Evolutionary conservation across 495 filamentous ascomycete genomes (phyloP).

Genomic region (Tuber calosporum): DNA sequence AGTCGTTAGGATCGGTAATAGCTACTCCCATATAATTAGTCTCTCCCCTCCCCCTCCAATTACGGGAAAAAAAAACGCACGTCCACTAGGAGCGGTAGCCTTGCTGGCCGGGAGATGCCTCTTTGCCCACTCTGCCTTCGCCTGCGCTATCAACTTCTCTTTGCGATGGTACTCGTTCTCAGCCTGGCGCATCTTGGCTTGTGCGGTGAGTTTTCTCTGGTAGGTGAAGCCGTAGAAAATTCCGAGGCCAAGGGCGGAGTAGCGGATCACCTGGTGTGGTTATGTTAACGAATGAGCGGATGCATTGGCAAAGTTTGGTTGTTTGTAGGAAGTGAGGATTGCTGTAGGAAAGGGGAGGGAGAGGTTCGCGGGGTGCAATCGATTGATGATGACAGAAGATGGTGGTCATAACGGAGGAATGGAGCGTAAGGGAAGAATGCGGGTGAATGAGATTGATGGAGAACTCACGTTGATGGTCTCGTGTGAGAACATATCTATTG

Average conservation of each 20-base stretch:
- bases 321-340: slow-evolving; percentile 20
- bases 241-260: slow-evolving; percentile 77
- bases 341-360: slow-evolving; percentile 22
- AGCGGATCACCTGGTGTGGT: slow-evolving; percentile 74
- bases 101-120: slow-evolving; percentile 54
- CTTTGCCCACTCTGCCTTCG: slow-evolving; percentile 82
- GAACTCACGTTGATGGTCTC: slow-evolving; percentile 42
- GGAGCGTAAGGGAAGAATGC: slow-evolving; percentile 25
- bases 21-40: slow-evolving; percentile 49
- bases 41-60: neutral
- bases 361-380: slow-evolving; percentile 9
- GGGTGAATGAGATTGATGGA: slow-evolving; percentile 25
- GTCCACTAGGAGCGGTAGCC: slow-evolving; percentile 45
- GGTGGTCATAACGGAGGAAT: slow-evolving; percentile 6
- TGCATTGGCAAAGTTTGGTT: slow-evolving; percentile 20
- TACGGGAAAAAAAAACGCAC: slow-evolving; percentile 51
- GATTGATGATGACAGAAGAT: slow-evolving; percentile 26
- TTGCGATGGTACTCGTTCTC: slow-evolving; percentile 80
- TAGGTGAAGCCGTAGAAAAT: slow-evolving; percentile 88
- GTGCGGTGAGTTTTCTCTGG: slow-evolving; percentile 65
- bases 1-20: slow-evolving; percentile 72
- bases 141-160: slow-evolving; percentile 76
- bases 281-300: slow-evolving; percentile 21
- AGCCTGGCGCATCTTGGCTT: slow-evolving; percentile 57
- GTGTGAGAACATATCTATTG: slow-evolving; percentile 38